phyloP scores from a whole-genome alignment of 1,139 yeast genomes.

The Taphrina flavorubra region DNA sequence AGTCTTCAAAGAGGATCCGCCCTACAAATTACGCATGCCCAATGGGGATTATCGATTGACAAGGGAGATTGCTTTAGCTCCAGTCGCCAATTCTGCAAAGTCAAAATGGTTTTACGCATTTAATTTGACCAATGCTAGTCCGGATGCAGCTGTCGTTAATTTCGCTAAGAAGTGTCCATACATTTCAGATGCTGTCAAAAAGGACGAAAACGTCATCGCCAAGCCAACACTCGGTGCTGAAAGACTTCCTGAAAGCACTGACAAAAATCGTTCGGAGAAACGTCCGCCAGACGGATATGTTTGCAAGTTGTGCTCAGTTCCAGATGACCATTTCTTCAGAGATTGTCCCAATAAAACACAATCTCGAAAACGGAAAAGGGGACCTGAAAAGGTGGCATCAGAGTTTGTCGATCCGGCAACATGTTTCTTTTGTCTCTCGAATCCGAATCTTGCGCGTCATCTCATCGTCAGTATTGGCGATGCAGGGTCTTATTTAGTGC shows the following conservation, averaged over 20 bases:
- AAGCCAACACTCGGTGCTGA: conserved; percentile 39
- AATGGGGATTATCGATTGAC: conserved; percentile 52
- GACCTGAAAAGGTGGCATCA: conserved; percentile 38
- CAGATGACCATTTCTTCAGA: conserved; percentile 31
- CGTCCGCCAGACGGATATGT: conserved; percentile 41
- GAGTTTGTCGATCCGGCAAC: conserved; percentile 49
- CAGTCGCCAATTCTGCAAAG: conserved; percentile 58
- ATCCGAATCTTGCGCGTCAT: conserved; percentile 77
- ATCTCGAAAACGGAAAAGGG: conserved; percentile 40
- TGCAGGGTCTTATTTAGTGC: conserved; percentile 67
- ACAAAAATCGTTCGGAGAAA: conserved; percentile 43
- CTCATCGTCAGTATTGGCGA: conserved; percentile 76
- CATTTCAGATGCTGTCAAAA: conserved; percentile 38
- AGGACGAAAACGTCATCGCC: background rate
- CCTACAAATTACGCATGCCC: conserved; percentile 8
- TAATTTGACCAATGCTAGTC: conserved; percentile 51
- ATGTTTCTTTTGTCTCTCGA: conserved; percentile 85
- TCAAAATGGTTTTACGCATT: conserved; percentile 80
- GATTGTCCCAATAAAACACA: conserved; percentile 40
- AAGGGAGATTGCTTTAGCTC: conserved; percentile 68
- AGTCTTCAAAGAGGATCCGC: conserved; percentile 47
- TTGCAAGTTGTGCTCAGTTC: conserved; percentile 35
- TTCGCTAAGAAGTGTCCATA: conserved; percentile 43
- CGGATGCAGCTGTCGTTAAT: conserved; percentile 35
- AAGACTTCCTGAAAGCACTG: conserved; percentile 28